Base-by-base conservation (phyloP, 768 basidiomycete genomes). In the Erythrobasidium yunnanense region DNA sequence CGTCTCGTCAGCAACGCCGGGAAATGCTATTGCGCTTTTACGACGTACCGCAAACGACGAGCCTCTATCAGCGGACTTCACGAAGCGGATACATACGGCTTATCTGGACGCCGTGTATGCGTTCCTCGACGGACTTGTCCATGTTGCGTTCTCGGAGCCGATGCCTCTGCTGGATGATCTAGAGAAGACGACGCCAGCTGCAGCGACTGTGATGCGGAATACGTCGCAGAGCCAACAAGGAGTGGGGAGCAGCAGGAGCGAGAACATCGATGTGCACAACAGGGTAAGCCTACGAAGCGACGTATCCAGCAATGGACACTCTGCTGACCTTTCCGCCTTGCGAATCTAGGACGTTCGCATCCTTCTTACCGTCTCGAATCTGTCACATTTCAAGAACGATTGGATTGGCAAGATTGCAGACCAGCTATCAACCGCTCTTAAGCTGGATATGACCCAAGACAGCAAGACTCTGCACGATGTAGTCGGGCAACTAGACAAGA, bases 261-360 rank as follows among this genome's bases (percentile, higher is more conserved):
- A 71, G 46, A 66, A 71, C 60, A 55, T 71, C 32, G 58, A 71
- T 49, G 46, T 71, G 8, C 54, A 67, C 29, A 58, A 70, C 52
- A 67, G 68, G 33, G 69, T 73, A 46, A 66, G 68, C 52, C 1
- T 15, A 3, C 5, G n/a, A 5, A 11, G n/a, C n/a, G n/a, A n/a
- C n/a, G n/a, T n/a, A n/a, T n/a, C n/a, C n/a, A n/a, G n/a, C n/a
- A n/a, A n/a, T n/a, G n/a, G n/a, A n/a, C n/a, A n/a, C n/a, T n/a
- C n/a, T n/a, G n/a, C n/a, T n/a, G n/a, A n/a, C n/a, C n/a, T n/a
- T n/a, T n/a, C n/a, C n/a, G n/a, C n/a, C n/a, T n/a, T n/a, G n/a
- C n/a, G n/a, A n/a, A n/a, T n/a, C n/a, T n/a, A 95, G 92, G 87
- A 93, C 73, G 87, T 82, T 15, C 84, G 93, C 49, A 80, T 92